Base-by-base conservation (phyloP, 2,329 filamentous ascomycete genomes). In the Penicillium psychrosexuale region DNA sequence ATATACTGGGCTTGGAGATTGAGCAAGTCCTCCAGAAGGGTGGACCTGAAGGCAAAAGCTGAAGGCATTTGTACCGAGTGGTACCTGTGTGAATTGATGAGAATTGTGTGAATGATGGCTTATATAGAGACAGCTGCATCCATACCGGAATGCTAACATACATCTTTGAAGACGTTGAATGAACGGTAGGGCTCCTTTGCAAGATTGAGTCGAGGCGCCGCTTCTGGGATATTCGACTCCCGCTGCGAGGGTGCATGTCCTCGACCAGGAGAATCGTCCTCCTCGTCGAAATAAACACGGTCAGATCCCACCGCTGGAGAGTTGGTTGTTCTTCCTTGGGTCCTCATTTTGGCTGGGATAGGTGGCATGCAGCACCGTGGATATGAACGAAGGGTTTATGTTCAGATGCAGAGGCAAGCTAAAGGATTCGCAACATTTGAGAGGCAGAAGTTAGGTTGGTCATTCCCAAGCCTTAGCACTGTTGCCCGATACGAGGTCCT, bases 11-110 rank as follows among this genome's bases (percentile, higher is more conserved):
- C 51, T 48, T 43, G 51, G 51, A 38, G 51, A 42, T 13, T 43
- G 38, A 17, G 51, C 38, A 19, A 37, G 28, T 38, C 51, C 51
- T 12, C 51, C 51, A 6, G 51, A 47, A n/a, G 51, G 51, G 30
- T 53, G 51, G 31, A 53, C 36, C 22, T 53, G 51, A 22, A 53
- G 51, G n/a, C 51, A 49, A 27, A 53, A 53, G 38, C 38, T 53
- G 3, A 38, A 53, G 22, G 51, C 51, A 28, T 48, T 43, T 24
- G 45, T 48, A 17, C 51, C 51, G 3, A 53, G 37, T 13, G 51
- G 36, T 27, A 47, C 37, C 51, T 53, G 31, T n/a, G 11, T 15
- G 9, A 30, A 15, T 15, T 17, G n/a, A 15, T 51, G 24, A 45
- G 40, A 13, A 15, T 31, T n/a, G 8, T n/a, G 9, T 9, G 2